Percentiles rank a stretch among this genome's conserved stretches.
Conservation (phyloP, 768 basidiomycete species). For the Peribolospora kevripleyi region DNA sequence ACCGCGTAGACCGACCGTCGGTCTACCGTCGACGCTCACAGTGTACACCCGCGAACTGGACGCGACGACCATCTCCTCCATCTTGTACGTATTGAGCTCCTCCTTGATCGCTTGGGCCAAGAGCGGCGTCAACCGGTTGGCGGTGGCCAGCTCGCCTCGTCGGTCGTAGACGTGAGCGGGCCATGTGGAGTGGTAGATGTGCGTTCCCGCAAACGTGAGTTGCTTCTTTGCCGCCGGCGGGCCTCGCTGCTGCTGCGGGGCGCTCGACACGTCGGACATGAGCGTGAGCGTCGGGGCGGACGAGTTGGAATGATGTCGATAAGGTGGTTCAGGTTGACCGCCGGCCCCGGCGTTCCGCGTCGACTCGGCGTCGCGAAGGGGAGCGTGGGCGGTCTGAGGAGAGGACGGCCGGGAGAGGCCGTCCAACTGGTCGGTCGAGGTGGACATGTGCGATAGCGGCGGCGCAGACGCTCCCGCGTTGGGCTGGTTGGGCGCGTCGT, state of each 20-base stretch:
- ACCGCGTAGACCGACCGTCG: too few species aligned
- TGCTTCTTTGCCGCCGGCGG: conserved; percentile 28
- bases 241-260: conserved; percentile 16
- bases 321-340: not conserved
- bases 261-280: not conserved
- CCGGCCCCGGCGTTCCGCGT: conserved; percentile 33
- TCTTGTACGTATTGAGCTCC: conserved; percentile 92
- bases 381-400: conserved; percentile 4
- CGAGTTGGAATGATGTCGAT: conserved; percentile 30
- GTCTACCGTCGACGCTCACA: too few species aligned
- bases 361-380: conserved; percentile 8
- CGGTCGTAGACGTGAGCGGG: conserved; percentile 73
- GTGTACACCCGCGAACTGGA: too few species aligned
- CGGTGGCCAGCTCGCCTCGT: conserved; percentile 84
- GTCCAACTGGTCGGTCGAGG: not conserved
- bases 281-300: conserved; percentile 68
- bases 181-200: conserved; percentile 60
- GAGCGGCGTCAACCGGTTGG: conserved; percentile 82
- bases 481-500: conserved; percentile 11
- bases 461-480: too few species aligned
- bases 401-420: too few species aligned
- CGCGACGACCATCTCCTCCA: conserved; percentile 25
- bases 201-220: conserved; percentile 65
- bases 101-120: conserved; percentile 94
- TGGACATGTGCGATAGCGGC: not conserved